phyloP scores from a whole-genome alignment of 805 yeast genomes.

The Grigorovia jiainica region DNA sequence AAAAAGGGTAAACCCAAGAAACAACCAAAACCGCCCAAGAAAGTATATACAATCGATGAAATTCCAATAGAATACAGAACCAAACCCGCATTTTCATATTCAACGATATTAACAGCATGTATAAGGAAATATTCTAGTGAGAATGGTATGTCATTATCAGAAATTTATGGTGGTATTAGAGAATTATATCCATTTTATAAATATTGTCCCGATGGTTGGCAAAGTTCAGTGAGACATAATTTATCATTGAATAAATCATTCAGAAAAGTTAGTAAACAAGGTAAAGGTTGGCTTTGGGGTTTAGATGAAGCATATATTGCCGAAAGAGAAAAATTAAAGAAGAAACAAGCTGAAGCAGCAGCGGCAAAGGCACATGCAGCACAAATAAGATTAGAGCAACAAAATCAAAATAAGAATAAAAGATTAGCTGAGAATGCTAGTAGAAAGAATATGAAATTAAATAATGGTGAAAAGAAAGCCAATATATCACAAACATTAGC shows the following conservation, averaged over 20 bases:
- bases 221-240: conserved; percentile 85
- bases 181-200: conserved; percentile 84
- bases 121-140: conserved; percentile 56
- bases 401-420: conserved; percentile 33
- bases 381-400: conserved; percentile 42
- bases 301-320: conserved; percentile 76
- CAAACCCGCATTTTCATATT: conserved; percentile 77
- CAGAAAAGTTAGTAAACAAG: conserved; percentile 69
- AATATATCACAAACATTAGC: conserved; percentile 28
- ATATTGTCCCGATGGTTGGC: conserved; percentile 98
- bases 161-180: conserved; percentile 78
- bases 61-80: conserved; percentile 80
- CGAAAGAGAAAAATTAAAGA: conserved; percentile 69
- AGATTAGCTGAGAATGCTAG: conserved; percentile 13
- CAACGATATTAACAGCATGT: conserved; percentile 72
- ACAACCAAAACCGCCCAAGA: conserved; percentile 46
- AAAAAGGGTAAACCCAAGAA: conserved; percentile 39
- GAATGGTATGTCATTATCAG: conserved; percentile 72
- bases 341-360: conserved; percentile 56
- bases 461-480: conserved; percentile 23
- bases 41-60: conserved; percentile 66
- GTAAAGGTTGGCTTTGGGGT: conserved; percentile 95
- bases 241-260: conserved; percentile 80
- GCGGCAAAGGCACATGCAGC: conserved; percentile 52
- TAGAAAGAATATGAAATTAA: conserved; percentile 6